Evolutionary conservation across 2,329 filamentous ascomycete genomes (phyloP), one percentile per base, ranked within the genome.

Genomic region (Pseudocercospora crystallina): DNA sequence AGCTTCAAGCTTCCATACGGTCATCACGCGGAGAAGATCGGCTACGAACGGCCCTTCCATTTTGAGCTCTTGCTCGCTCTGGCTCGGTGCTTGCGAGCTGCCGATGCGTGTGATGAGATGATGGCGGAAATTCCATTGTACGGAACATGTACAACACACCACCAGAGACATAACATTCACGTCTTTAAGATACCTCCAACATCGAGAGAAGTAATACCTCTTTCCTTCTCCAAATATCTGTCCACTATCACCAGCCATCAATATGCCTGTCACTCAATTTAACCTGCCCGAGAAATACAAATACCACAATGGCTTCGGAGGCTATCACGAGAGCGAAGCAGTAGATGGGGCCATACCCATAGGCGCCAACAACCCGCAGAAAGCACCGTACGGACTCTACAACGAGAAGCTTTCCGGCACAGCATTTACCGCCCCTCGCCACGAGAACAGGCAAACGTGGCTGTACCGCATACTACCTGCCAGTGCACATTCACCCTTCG

Each of bases 361-460:
- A 51, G 89, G 80, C 43, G 80, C 85, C 36, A 95, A 95, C 75
- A 89, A 87, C 2, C 90, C 90, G 0, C 89, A 95, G 68, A 89
- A 90, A 65, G 84, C 84, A 0, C 80, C 87, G 0, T 82, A 84
- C 58, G 89, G 89, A 0, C 82, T 95, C 26, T 94, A 94, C 71
- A 83, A 89, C 26, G 90, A 95, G 72, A 79, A 82, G 63, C 71
- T 82, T 4, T 81, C 79, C n/a, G 80, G 79, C 13, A 82, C 79
- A 2, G 78, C 80, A 17, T 83, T 83, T 64, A 78, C 80, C 36
- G 79, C 80, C 11, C 80, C 80, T 5, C 72, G 80, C 35, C 71
- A 76, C 60, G 73, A 76, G 62, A 82, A 82, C 64, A 76, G 80
- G 63, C 80, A 82, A 61, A 73, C 79, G 53, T 83, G 80, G 80